Percentiles rank a stretch among this genome's conserved stretches.
Evolutionary conservation across 768 basidiomycete species (phyloP).

Genomic region (Ramaria sp.): DNA sequence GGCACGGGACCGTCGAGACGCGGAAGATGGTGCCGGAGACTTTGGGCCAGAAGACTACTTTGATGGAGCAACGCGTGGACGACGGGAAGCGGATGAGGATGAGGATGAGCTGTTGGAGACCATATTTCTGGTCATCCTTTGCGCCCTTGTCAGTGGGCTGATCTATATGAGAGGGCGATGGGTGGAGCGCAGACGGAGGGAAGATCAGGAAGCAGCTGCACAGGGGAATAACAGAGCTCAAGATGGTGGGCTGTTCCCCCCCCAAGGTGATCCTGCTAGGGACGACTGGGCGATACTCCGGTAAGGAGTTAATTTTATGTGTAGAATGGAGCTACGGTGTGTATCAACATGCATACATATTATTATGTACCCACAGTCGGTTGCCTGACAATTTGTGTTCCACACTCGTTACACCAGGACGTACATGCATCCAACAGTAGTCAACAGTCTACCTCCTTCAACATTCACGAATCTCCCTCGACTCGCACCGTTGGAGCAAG

Average conservation of each 20-base stretch:
- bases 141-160: slow-evolving; percentile 60
- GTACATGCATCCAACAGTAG: too few species aligned
- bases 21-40: slow-evolving; percentile 66
- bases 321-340: too few species aligned
- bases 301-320: slow-evolving; percentile 14
- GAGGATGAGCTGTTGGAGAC: slow-evolving; percentile 75
- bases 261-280: slow-evolving; percentile 51
- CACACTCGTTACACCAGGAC: too few species aligned
- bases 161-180: slow-evolving; percentile 74
- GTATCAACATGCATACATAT: too few species aligned
- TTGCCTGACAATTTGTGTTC: too few species aligned
- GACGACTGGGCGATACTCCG: slow-evolving; percentile 57
- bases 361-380: too few species aligned
- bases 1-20: slow-evolving; percentile 64
- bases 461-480: too few species aligned
- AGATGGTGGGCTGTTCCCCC: slow-evolving; percentile 44
- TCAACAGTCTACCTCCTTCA: too few species aligned
- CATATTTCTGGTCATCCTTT: slow-evolving; percentile 63
- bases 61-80: slow-evolving; percentile 51
- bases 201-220: slow-evolving; percentile 29
- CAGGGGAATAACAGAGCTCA: slow-evolving; percentile 24
- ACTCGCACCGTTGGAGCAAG: too few species aligned
- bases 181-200: slow-evolving; percentile 59
- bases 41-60: slow-evolving; percentile 79
- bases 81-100: slow-evolving; percentile 42